Base-by-base conservation (phyloP, 257 asterid genomes). In the Galeopsis tetrahit region DNA sequence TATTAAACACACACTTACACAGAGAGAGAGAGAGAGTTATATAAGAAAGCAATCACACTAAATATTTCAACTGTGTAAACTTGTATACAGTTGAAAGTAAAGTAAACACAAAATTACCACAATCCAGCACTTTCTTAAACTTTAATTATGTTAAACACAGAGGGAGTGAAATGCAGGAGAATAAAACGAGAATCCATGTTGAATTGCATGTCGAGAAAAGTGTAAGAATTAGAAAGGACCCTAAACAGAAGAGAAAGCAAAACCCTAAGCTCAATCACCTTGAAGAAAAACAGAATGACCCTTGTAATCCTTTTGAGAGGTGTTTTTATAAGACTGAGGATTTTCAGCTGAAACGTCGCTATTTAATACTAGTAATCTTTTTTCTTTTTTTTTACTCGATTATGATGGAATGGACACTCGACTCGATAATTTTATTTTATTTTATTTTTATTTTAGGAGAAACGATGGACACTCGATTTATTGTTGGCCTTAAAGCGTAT, bases 131-230 rank as follows among this genome's bases (percentile, higher is more conserved):
- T n/a, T 40, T 6, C 9, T 49, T 36, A 61, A 48, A 63, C 2
- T n/a, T 7, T 10, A 62, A 6, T 15, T 2, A 31, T 10, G 56
- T 17, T 9, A 36, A 10, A 35, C 72, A 56, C 34, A 38, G 11
- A 4, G 42, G 39, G n/a, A 46, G 5, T 13, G 33, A 64, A 39
- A 55, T 32, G 66, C 71, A 68, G 7, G 53, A 33, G 8, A 34
- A 46, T 7, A 34, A 55, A 5, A 62, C 72, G 58, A 71, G 1
- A 65, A 58, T 28, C 38, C 13, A 43, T 9, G 39, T 43, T 39
- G n/a, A 5, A 63, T 31, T 43, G 63, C 61, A 64, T 63, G 73
- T 14, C 10, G 43, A 63, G 44, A 70, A 43, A 33, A 71, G 39
- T 40, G 8, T 40, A 40, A 55, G 63, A 42, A 14, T 55, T 35